Conservation (phyloP, 495 filamentous ascomycete genomes). For the Aspergillus heteromorphus region DNA sequence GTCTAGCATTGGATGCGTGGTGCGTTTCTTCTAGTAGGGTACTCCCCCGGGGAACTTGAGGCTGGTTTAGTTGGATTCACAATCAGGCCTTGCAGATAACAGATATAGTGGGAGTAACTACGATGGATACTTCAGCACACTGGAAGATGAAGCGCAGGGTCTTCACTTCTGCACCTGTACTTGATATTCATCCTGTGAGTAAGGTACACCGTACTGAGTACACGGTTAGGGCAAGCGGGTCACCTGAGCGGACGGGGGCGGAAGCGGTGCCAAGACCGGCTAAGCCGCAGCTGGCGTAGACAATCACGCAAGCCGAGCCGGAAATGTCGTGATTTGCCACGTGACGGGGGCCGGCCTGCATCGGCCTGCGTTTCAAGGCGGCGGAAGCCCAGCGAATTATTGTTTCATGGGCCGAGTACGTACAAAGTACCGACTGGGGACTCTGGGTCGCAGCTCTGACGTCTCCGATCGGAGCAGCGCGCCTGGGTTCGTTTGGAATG, state of each 20-base stretch:
- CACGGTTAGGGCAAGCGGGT: slow-evolving; percentile 2
- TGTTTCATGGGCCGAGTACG: too few relatives aligned
- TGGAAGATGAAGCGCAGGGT: too few relatives aligned
- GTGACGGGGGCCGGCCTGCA: neutral
- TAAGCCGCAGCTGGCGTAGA: neutral
- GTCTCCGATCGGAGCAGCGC: neutral
- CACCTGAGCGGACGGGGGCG: neutral
- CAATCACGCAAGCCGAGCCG: slow-evolving; percentile 24
- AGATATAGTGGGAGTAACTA: too few relatives aligned
- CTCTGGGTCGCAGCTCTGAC: neutral
- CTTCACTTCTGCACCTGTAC: too few relatives aligned
- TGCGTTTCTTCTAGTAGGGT: neutral
- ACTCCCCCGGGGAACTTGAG: too few relatives aligned
- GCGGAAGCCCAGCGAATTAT: neutral
- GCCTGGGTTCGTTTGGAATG: neutral
- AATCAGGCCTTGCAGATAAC: too few relatives aligned
- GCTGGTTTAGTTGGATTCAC: too few relatives aligned
- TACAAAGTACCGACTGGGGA: too few relatives aligned
- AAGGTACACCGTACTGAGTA: too few relatives aligned
- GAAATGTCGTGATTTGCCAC: slow-evolving; percentile 24
- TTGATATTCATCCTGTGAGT: too few relatives aligned
- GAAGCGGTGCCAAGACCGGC: neutral
- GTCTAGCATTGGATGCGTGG: neutral
- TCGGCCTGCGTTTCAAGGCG: neutral
- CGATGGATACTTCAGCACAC: too few relatives aligned